Conservation (phyloP, 1,284 basidiomycete genomes). For the Sparassis latifolia region DNA sequence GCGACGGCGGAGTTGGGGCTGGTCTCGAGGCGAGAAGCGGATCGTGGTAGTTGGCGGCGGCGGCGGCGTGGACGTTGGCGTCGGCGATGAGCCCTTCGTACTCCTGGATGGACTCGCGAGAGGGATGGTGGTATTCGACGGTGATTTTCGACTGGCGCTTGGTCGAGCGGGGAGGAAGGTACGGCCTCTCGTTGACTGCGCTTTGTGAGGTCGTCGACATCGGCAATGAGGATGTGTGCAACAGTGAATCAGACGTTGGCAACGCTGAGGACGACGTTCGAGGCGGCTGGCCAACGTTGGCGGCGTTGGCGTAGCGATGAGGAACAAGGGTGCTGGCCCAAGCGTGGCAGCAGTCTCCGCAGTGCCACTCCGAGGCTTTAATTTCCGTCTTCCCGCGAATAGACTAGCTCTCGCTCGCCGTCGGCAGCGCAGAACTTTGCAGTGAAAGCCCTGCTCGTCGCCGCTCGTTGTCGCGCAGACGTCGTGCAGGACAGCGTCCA, state of each 20-base stretch:
- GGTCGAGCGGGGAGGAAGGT: conserved; percentile 21
- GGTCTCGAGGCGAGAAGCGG: conserved; percentile 45
- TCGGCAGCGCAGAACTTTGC: no score
- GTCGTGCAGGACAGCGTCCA: no score
- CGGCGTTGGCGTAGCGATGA: background rate
- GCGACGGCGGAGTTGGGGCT: conserved; percentile 45
- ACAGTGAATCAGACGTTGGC: no score
- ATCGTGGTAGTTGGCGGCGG: conserved; percentile 38
- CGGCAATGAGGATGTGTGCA: background rate
- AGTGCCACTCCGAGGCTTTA: no score
- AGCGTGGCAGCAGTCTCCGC: no score
- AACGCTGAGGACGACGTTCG: no score
- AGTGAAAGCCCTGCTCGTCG: no score
- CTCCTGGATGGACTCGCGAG: conserved; percentile 54
- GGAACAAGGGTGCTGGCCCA: background rate
- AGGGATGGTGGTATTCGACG: conserved; percentile 68
- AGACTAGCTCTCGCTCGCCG: no score
- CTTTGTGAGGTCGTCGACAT: conserved; percentile 27
- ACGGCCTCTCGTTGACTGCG: conserved; percentile 31
- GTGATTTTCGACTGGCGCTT: conserved; percentile 62
- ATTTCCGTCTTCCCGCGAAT: no score
- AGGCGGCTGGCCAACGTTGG: background rate
- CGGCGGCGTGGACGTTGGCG: conserved; percentile 49
- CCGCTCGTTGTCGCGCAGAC: no score
- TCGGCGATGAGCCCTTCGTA: conserved; percentile 65